Conservation (phyloP, 2,329 filamentous ascomycete genomes). For the Domatiomyces catenatus region DNA sequence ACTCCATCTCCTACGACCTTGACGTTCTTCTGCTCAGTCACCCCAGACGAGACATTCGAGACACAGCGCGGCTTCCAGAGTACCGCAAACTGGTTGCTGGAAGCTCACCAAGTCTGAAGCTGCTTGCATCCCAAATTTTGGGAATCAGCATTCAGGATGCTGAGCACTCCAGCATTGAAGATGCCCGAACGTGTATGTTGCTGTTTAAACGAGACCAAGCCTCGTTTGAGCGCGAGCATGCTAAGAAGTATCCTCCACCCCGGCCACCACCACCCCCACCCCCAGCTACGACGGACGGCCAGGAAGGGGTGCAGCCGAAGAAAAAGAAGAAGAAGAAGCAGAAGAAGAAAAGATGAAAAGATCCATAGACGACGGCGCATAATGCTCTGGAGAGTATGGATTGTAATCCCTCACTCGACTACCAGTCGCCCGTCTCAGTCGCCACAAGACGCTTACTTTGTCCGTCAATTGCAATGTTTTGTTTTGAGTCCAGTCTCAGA, state of each 20-base stretch:
- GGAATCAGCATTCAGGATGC: conserved; percentile 46
- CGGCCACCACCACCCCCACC: conserved; percentile 1
- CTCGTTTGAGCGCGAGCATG: conserved; percentile 68
- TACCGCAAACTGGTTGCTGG: conserved; percentile 49
- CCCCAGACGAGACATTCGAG: conserved; percentile 60
- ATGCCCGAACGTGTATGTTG: conserved; percentile 80
- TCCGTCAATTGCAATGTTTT: neutral
- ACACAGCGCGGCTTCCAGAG: conserved; percentile 62
- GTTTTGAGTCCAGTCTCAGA: neutral
- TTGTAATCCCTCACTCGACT: neutral
- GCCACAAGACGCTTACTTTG: neutral
- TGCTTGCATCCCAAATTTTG: conserved; percentile 41
- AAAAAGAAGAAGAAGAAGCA: conserved; percentile 32
- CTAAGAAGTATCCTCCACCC: conserved; percentile 33
- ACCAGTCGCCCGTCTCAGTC: neutral
- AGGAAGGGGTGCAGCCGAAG: conserved; percentile 19
- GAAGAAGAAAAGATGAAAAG: conserved; percentile 24
- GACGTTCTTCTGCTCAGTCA: conserved; percentile 63
- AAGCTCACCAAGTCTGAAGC: conserved; percentile 37
- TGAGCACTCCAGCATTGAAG: conserved; percentile 49
- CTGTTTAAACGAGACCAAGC: conserved; percentile 71
- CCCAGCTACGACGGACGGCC: neutral
- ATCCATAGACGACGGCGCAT: no score
- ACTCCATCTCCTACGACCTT: conserved; percentile 66
- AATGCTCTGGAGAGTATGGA: neutral